These are phyloP conservation scores for Cadophora malorum DNA, from an alignment of 2,329 filamentous ascomycete genomes.

Conservation along the genomic window DNA sequence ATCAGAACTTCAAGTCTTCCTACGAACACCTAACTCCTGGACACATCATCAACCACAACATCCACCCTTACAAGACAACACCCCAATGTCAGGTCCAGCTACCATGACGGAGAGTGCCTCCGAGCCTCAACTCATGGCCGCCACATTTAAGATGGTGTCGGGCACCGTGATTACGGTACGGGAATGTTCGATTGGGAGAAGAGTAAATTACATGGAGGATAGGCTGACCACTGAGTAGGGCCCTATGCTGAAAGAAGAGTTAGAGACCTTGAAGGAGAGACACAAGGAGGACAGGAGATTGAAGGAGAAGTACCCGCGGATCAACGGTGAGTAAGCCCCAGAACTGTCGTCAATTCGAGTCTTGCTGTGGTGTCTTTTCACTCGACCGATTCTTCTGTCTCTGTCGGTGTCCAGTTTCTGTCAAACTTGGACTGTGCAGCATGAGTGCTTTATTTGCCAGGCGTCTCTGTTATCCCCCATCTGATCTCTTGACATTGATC, in stretches of 20 bases:
- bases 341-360: background rate
- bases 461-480: background rate
- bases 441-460: too few relatives aligned
- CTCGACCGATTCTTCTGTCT: background rate
- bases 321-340: background rate
- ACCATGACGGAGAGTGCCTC: background rate
- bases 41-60: background rate
- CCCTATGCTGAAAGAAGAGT: background rate
- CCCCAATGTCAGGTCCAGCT: background rate
- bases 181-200: too few relatives aligned
- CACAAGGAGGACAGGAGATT: constrained; percentile 7
- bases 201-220: background rate
- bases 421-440: too few relatives aligned
- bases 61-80: background rate
- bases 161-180: background rate
- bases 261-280: constrained; percentile 8
- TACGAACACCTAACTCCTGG: too few relatives aligned
- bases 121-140: too few relatives aligned
- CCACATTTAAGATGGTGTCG: too few relatives aligned
- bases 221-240: background rate
- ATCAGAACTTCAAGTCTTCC: too few relatives aligned
- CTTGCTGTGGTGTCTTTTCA: background rate
- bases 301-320: background rate
- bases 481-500: background rate
- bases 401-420: too few relatives aligned